Conservation (phyloP, 768 basidiomycete species). For the Tricholoma flavovirens region DNA sequence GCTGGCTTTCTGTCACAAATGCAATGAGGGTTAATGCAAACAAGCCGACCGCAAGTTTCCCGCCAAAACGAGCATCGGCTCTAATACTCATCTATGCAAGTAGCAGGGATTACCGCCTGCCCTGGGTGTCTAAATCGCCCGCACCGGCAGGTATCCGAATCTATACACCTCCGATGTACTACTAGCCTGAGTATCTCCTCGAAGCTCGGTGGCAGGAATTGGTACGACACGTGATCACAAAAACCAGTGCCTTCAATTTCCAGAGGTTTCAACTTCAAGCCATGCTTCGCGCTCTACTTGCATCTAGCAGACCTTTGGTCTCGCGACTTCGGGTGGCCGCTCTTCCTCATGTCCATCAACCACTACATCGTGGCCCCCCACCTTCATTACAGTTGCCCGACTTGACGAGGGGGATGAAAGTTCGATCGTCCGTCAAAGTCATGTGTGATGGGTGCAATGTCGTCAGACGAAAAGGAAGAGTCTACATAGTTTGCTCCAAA, state of each 20-base stretch:
- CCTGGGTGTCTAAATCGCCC: not conserved
- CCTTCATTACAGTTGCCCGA: slow-evolving; percentile 23
- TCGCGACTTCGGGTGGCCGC: slow-evolving; percentile 39
- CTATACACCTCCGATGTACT: too few species aligned
- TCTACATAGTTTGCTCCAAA: slow-evolving; percentile 89
- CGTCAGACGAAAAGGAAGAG: slow-evolving; percentile 82
- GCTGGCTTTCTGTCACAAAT: slow-evolving; percentile 73
- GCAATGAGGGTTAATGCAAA: slow-evolving; percentile 59
- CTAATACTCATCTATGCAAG: slow-evolving; percentile 21
- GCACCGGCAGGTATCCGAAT: too few species aligned
- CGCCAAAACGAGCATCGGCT: slow-evolving; percentile 33
- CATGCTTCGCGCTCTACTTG: slow-evolving; percentile 65
- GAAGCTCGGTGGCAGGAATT: too few species aligned
- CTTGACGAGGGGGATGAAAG: slow-evolving; percentile 85
- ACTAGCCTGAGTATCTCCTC: too few species aligned
- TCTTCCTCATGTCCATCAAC: slow-evolving; percentile 25
- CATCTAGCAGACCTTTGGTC: slow-evolving; percentile 57
- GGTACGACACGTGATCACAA: too few species aligned
- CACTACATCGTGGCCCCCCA: slow-evolving; percentile 23
- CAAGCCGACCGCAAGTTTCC: slow-evolving; percentile 43
- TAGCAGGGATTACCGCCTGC: not conserved
- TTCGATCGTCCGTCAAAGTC: slow-evolving; percentile 87
- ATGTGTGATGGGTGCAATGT: slow-evolving; percentile 94
- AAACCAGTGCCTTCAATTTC: not conserved
- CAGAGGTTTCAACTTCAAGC: slow-evolving; percentile 6